Evolutionary conservation across 495 filamentous ascomycete genomes (phyloP).

Genomic region (Lasiosphaeria ovina): DNA sequence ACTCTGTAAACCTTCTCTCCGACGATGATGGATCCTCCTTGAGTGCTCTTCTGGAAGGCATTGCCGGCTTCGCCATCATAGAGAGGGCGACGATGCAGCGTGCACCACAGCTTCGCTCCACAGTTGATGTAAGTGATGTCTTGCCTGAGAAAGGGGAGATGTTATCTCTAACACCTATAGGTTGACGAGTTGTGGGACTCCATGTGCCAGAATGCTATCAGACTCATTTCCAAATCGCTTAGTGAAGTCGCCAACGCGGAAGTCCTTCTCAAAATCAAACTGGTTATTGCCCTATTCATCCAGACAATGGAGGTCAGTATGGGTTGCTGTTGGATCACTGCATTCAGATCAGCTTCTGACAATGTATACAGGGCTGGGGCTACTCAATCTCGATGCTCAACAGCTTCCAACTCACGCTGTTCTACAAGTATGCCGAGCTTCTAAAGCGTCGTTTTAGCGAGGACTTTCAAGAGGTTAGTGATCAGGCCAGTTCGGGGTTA

Average conservation of each 20-base stretch:
- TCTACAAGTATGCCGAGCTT: slow-evolving; percentile 90
- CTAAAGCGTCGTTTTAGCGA: slow-evolving; percentile 86
- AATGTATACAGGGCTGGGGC: slow-evolving; percentile 66
- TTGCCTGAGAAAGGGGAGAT: neutral
- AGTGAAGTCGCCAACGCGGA: slow-evolving; percentile 78
- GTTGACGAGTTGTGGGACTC: slow-evolving; percentile 98
- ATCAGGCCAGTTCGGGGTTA: neutral
- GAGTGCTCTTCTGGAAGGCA: slow-evolving; percentile 84
- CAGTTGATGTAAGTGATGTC: slow-evolving; percentile 65
- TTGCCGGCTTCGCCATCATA: slow-evolving; percentile 95
- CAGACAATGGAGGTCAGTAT: slow-evolving; percentile 84
- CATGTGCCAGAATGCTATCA: slow-evolving; percentile 86
- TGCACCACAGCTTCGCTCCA: slow-evolving; percentile 75
- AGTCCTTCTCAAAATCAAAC: slow-evolving; percentile 84
- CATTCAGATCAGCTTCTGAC: slow-evolving; percentile 22
- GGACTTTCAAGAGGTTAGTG: slow-evolving; percentile 80
- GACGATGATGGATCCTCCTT: slow-evolving; percentile 68
- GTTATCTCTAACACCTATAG: slow-evolving; percentile 44
- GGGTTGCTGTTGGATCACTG: neutral
- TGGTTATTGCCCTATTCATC: slow-evolving; percentile 88
- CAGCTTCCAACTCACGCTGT: slow-evolving; percentile 77
- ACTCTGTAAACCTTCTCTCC: slow-evolving; percentile 67
- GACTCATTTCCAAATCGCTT: slow-evolving; percentile 73
- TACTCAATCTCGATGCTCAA: slow-evolving; percentile 82
- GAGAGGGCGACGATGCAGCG: slow-evolving; percentile 91